Percentiles rank a stretch among this genome's conserved stretches.
Conservation (phyloP, 176 grass and related monocot genomes). For the Oryza punctata region DNA sequence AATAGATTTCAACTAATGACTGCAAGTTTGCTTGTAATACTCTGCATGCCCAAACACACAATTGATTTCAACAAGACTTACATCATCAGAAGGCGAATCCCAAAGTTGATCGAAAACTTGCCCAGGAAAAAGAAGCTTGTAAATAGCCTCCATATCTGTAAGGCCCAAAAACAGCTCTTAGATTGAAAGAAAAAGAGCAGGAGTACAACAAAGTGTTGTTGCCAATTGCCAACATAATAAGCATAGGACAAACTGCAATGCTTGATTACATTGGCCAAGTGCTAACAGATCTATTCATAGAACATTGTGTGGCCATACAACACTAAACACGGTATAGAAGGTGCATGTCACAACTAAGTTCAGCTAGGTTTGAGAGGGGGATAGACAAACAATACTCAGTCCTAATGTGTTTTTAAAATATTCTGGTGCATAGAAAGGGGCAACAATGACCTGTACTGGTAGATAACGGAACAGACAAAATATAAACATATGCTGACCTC, state of each 20-base stretch:
- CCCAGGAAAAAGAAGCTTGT: conserved; percentile 82
- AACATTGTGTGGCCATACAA: not conserved
- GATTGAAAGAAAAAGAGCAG: not conserved
- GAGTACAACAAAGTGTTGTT: conserved; percentile 4
- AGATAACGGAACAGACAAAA: conserved; percentile 10
- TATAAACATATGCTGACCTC: conserved; percentile 54
- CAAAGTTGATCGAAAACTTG: conserved; percentile 87
- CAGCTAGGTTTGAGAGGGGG: not conserved
- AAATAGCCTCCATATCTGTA: conserved; percentile 84
- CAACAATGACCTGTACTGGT: not conserved
- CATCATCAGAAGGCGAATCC: conserved; percentile 94
- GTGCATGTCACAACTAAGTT: not conserved
- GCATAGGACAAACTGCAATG: not conserved
- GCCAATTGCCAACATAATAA: conserved; percentile 6
- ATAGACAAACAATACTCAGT: not conserved
- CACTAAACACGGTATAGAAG: not conserved
- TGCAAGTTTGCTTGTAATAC: not conserved
- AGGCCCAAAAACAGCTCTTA: conserved; percentile 23
- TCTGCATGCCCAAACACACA: not conserved
- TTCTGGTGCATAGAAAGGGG: not conserved
- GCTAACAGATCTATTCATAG: not conserved
- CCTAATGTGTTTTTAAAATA: not conserved
- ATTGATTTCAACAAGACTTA: conserved; percentile 44
- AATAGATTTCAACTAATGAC: conserved; percentile 5
- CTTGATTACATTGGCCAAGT: conserved; percentile 2